Base-by-base conservation (phyloP, 2,329 filamentous ascomycete species). In the Fusarium annulatum region DNA sequence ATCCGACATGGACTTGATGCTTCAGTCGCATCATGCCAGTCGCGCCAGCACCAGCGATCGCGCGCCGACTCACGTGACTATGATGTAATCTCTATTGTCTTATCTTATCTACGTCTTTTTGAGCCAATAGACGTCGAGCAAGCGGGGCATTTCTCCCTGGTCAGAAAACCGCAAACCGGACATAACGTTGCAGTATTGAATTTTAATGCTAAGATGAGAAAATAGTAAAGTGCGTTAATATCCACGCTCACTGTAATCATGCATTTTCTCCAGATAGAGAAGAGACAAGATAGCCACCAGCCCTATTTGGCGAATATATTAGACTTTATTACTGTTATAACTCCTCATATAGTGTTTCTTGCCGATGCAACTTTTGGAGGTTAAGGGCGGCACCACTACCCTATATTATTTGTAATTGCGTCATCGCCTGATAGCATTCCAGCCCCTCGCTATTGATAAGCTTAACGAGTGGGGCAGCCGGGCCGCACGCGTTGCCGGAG, bases 281-380 rank as follows among this genome's bases (percentile, higher is more conserved):
- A 28, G 23, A 21, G 0, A 9, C 1, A 34, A 16, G 15, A 14
- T 28, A 28, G 8, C 7, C 8, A 9, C 28, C 8, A 2, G 3
- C 0, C 0, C 0, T 10, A 6, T 23, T 4, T 14, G 0, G 1
- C 1, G 3, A 9, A 9, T 15, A 6, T 1, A 2, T 18, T 3
- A 9, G 5, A 3, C 3, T 4, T 63, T 19, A 23, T 12, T 16
- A 8, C 18, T 21, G 18, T 12, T 41, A 7, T 0, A 14, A 42
- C 41, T 19, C 7, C 4, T 14, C 1, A 7, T n/a, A 2, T 3
- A 9, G 15, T n/a, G 15, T n/a, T 2, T 11, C 4, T 16, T 10
- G 19, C 19, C 0, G 6, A 9, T n/a, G 30, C 2, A 7, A 1
- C 18, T 38, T 49, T 34, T 58, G 5, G 10, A 66, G 61, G 41